Evolutionary conservation across 345 rosid species (phyloP).

Genomic region (Populus simonii): DNA sequence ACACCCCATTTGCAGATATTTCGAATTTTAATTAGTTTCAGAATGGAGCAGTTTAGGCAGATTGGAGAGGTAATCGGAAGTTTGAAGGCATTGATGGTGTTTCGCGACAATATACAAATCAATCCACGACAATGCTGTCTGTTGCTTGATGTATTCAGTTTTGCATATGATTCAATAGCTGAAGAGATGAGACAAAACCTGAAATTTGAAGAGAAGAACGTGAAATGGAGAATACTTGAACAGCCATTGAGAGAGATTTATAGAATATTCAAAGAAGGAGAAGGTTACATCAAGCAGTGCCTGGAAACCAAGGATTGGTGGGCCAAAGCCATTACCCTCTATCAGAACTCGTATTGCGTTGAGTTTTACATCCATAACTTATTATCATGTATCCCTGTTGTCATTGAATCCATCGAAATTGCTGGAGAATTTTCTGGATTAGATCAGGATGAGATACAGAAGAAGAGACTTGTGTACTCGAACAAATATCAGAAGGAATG

Average conservation of each 20-base stretch:
- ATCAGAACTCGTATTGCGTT: slow-evolving; percentile 23
- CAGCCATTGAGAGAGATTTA: slow-evolving; percentile 23
- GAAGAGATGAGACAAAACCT: slow-evolving; percentile 29
- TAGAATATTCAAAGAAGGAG: slow-evolving; percentile 24
- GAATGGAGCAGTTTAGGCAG: slow-evolving; percentile 28
- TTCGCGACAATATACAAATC: slow-evolving; percentile 24
- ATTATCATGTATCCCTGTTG: slow-evolving; percentile 12
- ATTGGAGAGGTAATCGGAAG: slow-evolving; percentile 29
- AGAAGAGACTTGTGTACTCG: slow-evolving; percentile 17
- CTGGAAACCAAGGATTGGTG: slow-evolving; percentile 22
- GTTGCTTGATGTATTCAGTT: slow-evolving; percentile 18
- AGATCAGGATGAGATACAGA: slow-evolving; percentile 21
- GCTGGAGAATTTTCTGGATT: slow-evolving; percentile 26
- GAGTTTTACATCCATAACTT: slow-evolving; percentile 23
- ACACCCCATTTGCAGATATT: background rate
- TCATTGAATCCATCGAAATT: slow-evolving; percentile 25
- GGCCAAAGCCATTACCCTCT: slow-evolving; percentile 23
- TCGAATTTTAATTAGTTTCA: background rate
- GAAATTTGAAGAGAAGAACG: slow-evolving; percentile 23
- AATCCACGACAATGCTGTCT: slow-evolving; percentile 28
- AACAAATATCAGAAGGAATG: slow-evolving; percentile 24
- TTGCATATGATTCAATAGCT: slow-evolving; percentile 21
- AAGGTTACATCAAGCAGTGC: slow-evolving; percentile 23
- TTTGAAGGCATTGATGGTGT: slow-evolving; percentile 25
- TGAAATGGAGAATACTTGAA: slow-evolving; percentile 25